Base-by-base conservation (phyloP, 306 rosid genomes). In the Sicyos baderoa region DNA sequence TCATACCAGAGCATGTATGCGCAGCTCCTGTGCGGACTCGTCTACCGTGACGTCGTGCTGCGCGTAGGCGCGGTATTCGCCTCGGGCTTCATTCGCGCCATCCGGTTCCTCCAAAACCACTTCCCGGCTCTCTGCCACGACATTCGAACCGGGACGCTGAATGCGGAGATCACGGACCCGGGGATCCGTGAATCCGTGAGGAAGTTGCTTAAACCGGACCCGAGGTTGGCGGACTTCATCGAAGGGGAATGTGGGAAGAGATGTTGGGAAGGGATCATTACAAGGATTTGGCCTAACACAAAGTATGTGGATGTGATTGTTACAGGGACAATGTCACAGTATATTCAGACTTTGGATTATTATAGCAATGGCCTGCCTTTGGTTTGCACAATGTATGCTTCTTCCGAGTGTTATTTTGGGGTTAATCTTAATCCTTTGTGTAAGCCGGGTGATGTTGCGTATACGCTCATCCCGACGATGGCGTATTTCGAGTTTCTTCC, bases 311-410 rank as follows among this genome's bases (percentile, higher is more conserved):
- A 89, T 78, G 98, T 89, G 56, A 93, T 89, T 58, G 98, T 93
- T 68, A 93, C 97, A 0, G 98, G 98, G 67, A 79, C 98, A 27
- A 93, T 93, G 98, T 88, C 98, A 52, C 97, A 93, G 79, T 89
- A 93, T 45, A 86, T 93, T 66, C 89, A 88, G 8, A 93, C 91
- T 9, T 73, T 93, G 58, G 98, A 93, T 71, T 79, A 85, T 54
- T 93, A 89, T 67, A 74, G 89, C 82, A 82, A 88, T 73, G 87
- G 85, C 18, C 86, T 93, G 48, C 98, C 98, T 42, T 83, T 89
- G 72, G 97, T 89, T n/a, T 87, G 89, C 76, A 82, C 88, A 12
- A 89, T 88, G 93, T 93, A 89, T 49, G 98, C 86, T 44, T 89
- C 98, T 1, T 69, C n/a, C n/a, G n/a, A n/a, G n/a, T n/a, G n/a